These are phyloP conservation scores for Punica granatum DNA, from an alignment of 345 rosid species.

Conservation along the genomic window DNA sequence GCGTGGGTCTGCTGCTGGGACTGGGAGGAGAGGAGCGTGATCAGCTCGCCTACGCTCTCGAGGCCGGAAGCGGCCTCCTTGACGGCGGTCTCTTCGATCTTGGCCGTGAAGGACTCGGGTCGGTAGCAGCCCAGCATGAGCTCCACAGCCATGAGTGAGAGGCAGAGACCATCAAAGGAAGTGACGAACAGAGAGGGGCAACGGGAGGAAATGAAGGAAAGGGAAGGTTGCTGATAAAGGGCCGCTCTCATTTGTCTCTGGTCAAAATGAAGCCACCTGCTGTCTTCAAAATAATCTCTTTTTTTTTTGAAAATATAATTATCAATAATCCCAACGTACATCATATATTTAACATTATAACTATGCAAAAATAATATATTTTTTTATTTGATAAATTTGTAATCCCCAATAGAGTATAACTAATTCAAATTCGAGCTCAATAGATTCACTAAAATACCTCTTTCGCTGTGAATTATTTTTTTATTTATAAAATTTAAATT, in stretches of 20 bases:
- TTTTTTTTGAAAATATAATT: neutral
- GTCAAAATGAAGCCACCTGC: conserved; percentile 32
- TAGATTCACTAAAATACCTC: too few relatives aligned
- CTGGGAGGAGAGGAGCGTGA: conserved; percentile 52
- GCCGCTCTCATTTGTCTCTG: neutral
- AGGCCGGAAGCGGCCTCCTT: conserved; percentile 87
- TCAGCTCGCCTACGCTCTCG: conserved; percentile 67
- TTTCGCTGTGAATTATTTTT: too few relatives aligned
- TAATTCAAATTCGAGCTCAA: too few relatives aligned
- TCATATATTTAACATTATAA: too few relatives aligned
- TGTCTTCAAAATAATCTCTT: too few relatives aligned
- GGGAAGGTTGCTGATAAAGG: conserved; percentile 30
- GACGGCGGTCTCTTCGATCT: conserved; percentile 48
- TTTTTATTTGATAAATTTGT: too few relatives aligned
- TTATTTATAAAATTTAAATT: too few relatives aligned
- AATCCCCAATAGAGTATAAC: too few relatives aligned
- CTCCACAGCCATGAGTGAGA: conserved; percentile 47
- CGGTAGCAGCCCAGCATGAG: conserved; percentile 37
- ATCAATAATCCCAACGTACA: too few relatives aligned
- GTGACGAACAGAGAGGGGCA: neutral
- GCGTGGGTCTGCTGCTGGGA: conserved; percentile 3
- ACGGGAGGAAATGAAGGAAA: neutral
- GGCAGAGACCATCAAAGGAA: conserved; percentile 9
- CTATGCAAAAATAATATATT: too few relatives aligned
- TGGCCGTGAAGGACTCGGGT: conserved; percentile 25